Evolutionary conservation across 345 rosid genomes (phyloP).

Genomic region (Jatropha curcas): DNA sequence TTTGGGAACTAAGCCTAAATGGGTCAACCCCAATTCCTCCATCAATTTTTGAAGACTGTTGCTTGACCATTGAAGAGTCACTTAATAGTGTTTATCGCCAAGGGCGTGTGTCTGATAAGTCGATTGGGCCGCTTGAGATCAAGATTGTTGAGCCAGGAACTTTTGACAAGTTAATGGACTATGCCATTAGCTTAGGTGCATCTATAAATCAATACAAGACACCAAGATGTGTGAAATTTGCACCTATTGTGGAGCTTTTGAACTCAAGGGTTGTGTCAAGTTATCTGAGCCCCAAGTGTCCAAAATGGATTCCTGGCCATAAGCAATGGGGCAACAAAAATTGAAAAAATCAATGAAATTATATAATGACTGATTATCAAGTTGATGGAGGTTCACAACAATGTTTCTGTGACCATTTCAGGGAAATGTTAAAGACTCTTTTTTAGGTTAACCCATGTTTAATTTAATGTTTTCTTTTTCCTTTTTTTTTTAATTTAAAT

Average conservation of each 20-base stretch:
- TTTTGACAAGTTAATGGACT: conserved; percentile 96
- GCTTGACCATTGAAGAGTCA: conserved; percentile 83
- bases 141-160: conserved; percentile 87
- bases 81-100: conserved; percentile 96
- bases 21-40: conserved; percentile 84
- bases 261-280: conserved; percentile 63
- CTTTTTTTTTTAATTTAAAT: not conserved
- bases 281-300: conserved; percentile 89
- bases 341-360: not conserved
- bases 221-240: conserved; percentile 92
- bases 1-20: conserved; percentile 72
- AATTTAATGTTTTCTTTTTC: not conserved
- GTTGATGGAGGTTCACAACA: conserved; percentile 21
- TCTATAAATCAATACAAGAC: conserved; percentile 97
- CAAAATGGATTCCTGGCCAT: conserved; percentile 91
- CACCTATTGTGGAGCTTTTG: conserved; percentile 85
- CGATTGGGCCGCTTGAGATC: conserved; percentile 93
- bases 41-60: conserved; percentile 87
- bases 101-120: conserved; percentile 80
- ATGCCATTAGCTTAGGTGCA: conserved; percentile 88
- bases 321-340: conserved; percentile 61
- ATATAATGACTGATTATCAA: conserved; percentile 11
- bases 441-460: conserved; percentile 36
- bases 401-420: conserved; percentile 47
- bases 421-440: conserved; percentile 40